phyloP scores from a whole-genome alignment of 108 stramenopile genomes.

The Cyclotella sp. region DNA sequence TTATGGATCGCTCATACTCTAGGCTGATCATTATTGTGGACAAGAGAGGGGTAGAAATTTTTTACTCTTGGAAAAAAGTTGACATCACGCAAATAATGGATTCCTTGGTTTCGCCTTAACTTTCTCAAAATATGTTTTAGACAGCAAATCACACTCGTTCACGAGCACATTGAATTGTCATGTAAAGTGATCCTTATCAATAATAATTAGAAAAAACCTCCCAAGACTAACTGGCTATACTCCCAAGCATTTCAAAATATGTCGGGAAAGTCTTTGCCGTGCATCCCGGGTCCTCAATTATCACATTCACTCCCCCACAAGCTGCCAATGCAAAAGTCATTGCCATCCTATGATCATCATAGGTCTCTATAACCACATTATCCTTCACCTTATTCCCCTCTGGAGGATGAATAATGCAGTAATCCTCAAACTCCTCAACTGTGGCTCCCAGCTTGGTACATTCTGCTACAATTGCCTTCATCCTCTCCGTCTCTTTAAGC shows the following conservation, averaged over 20 bases:
- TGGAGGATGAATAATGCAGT: slow-evolving; percentile 94
- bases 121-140: no score
- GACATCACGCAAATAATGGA: no score
- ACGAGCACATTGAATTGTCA: no score
- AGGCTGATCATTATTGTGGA: no score
- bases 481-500: slow-evolving; percentile 97
- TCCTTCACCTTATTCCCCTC: slow-evolving; percentile 81
- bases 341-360: slow-evolving; percentile 99
- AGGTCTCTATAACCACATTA: slow-evolving; percentile 95
- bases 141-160: no score
- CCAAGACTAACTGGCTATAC: slow-evolving; percentile 62
- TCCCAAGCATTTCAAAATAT: slow-evolving; percentile 93
- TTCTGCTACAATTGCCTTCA: slow-evolving; percentile 99
- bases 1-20: background rate
- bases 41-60: no score
- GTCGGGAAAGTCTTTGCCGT: slow-evolving; percentile 98
- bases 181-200: no score
- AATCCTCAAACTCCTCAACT: slow-evolving; percentile 95
- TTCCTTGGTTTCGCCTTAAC: no score
- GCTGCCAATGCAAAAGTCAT: slow-evolving; percentile 98
- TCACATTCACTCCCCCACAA: slow-evolving; percentile 94
- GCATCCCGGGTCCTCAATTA: slow-evolving; percentile 95
- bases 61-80: no score
- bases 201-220: no score
- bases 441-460: slow-evolving; percentile 95